Conservation (phyloP, 2,329 filamentous ascomycete genomes). For the Paracorniculantispora psalliotae region DNA sequence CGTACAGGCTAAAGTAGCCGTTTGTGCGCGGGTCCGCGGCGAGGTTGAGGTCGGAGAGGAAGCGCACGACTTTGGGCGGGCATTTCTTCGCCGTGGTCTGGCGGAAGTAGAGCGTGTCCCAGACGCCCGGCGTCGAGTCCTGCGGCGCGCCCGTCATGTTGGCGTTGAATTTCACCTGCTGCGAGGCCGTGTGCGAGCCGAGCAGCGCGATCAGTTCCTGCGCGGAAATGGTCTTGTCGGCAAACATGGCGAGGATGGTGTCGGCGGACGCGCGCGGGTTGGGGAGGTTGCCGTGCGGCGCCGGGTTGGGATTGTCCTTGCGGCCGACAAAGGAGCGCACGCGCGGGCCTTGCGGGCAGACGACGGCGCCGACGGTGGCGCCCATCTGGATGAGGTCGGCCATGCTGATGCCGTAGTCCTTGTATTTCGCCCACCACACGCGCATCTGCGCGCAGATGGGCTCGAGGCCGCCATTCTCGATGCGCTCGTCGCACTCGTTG, state of each 20-base stretch:
- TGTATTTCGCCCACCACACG: conserved; percentile 35
- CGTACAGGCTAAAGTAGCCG: conserved; percentile 8
- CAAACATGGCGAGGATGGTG: conserved; percentile 41
- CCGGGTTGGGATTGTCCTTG: conserved; percentile 34
- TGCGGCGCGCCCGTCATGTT: conserved; percentile 38
- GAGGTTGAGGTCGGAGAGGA: conserved; percentile 36
- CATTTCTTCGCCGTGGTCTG: conserved; percentile 26
- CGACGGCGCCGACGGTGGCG: conserved; percentile 41
- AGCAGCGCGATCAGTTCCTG: conserved; percentile 46
- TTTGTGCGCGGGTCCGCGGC: conserved; percentile 29
- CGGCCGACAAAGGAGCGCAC: conserved; percentile 47
- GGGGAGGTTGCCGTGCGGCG: conserved; percentile 39
- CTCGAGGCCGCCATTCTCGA: conserved; percentile 42
- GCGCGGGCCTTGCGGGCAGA: conserved; percentile 38
- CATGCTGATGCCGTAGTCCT: conserved; percentile 35
- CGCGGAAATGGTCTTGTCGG: conserved; percentile 45
- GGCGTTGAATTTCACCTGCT: conserved; percentile 39
- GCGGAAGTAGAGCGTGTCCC: conserved; percentile 46
- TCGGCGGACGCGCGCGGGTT: conserved; percentile 34
- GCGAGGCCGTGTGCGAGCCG: conserved; percentile 46
- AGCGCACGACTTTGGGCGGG: conserved; percentile 31
- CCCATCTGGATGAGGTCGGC: conserved; percentile 51
- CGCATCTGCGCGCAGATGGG: conserved; percentile 34
- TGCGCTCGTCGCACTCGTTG: conserved; percentile 29
- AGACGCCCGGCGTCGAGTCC: conserved; percentile 46